Percentiles rank a stretch among this genome's conserved stretches.
These are phyloP conservation scores for Cyberlindnera subsufficiens DNA, from an alignment of 805 yeast genomes.

Conservation along the genomic window DNA sequence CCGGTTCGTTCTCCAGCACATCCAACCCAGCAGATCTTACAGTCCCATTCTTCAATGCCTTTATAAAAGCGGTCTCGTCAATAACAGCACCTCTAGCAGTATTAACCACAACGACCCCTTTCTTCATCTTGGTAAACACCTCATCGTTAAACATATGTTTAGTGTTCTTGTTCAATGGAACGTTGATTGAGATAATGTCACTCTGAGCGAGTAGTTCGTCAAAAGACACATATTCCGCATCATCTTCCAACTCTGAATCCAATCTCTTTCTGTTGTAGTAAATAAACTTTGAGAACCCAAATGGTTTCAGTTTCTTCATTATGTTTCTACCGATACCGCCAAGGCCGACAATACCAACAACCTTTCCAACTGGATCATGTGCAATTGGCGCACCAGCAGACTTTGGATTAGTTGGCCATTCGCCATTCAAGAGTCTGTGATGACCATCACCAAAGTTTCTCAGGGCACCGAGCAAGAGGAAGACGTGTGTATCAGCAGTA, in stretches of 20 bases:
- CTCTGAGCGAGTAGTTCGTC: constrained; percentile 61
- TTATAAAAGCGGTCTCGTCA: constrained; percentile 55
- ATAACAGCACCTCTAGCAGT: constrained; percentile 87
- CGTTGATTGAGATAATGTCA: constrained; percentile 68
- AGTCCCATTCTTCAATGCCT: constrained; percentile 55
- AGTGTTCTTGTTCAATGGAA: constrained; percentile 73
- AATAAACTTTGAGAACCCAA: constrained; percentile 65
- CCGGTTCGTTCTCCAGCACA: constrained; percentile 72
- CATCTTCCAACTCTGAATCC: constrained; percentile 54
- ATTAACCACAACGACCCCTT: constrained; percentile 69
- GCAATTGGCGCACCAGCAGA: constrained; percentile 60
- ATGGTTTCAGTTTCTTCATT: constrained; percentile 63
- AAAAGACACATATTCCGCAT: constrained; percentile 62
- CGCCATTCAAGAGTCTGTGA: constrained; percentile 45
- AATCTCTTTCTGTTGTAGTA: constrained; percentile 68
- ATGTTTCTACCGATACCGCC: constrained; percentile 89
- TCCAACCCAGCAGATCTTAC: constrained; percentile 67
- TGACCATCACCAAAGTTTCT: constrained; percentile 64
- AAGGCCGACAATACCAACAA: constrained; percentile 78
- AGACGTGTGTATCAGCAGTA: constrained; percentile 69
- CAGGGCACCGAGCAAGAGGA: constrained; percentile 53
- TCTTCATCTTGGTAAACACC: constrained; percentile 63
- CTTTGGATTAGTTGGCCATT: constrained; percentile 54
- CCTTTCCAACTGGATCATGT: constrained; percentile 68
- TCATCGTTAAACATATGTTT: constrained; percentile 61